These are phyloP conservation scores for Macadamia integrifolia DNA, from an alignment of 164 flowering plant species.

Conservation along the genomic window DNA sequence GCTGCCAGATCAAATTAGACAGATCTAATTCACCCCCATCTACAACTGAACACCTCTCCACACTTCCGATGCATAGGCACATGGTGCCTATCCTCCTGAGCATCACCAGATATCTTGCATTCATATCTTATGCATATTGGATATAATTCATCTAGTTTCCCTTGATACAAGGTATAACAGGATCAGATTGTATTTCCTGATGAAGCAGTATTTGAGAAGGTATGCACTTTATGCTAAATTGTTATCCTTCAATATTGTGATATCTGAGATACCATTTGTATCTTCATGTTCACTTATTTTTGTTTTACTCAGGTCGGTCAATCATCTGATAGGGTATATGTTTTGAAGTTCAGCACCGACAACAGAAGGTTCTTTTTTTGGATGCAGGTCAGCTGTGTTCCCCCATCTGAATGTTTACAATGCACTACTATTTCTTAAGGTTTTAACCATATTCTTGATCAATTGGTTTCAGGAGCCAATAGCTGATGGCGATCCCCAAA, in stretches of 20 bases:
- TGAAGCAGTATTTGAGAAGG: constrained; percentile 97
- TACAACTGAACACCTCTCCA: too few relatives aligned
- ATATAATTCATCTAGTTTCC: constrained; percentile 13
- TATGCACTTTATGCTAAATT: constrained; percentile 13
- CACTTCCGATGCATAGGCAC: too few relatives aligned
- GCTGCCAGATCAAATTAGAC: too few relatives aligned
- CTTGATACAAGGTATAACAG: constrained; percentile 51
- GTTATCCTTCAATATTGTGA: not conserved
- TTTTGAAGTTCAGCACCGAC: constrained; percentile 84
- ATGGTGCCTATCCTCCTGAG: too few relatives aligned
- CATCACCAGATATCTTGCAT: too few relatives aligned
- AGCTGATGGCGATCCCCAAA: constrained; percentile 51
- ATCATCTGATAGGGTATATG: constrained; percentile 84
- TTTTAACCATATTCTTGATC: constrained; percentile 6
- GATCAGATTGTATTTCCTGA: constrained; percentile 93
- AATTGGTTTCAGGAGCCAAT: constrained; percentile 63
- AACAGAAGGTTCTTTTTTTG: constrained; percentile 84
- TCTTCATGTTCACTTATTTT: not conserved
- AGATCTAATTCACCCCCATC: too few relatives aligned
- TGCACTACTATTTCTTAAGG: constrained; percentile 2
- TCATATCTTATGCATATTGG: not conserved
- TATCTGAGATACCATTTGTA: not conserved
- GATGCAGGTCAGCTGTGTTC: constrained; percentile 72
- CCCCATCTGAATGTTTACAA: not conserved
- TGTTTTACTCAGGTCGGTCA: constrained; percentile 55